phyloP scores from a whole-genome alignment of 2,329 filamentous ascomycete genomes.

The Trichoderma cornu-damae region DNA sequence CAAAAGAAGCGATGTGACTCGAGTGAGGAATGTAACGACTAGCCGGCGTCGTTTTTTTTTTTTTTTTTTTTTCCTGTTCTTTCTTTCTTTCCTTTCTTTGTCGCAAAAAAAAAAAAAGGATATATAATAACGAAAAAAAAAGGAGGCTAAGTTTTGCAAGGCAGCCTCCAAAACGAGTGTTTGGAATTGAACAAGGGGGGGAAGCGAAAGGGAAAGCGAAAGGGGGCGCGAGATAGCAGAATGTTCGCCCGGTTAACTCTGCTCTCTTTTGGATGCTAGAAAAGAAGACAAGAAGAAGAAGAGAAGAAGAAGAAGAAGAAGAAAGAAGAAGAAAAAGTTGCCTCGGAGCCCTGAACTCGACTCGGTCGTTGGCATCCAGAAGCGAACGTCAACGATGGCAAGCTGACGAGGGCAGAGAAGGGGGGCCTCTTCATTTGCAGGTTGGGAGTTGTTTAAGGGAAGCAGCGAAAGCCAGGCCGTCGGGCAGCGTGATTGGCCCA shows the following conservation, averaged over 20 bases:
- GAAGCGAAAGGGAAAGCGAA: not conserved
- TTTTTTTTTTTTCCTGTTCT: not conserved
- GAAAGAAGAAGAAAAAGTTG: not conserved
- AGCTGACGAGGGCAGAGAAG: conserved; percentile 25
- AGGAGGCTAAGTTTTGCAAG: not conserved
- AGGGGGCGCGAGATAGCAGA: conserved; percentile 14
- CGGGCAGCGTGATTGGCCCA: conserved; percentile 28
- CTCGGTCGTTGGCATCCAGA: conserved; percentile 15
- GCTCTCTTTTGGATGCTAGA: conserved; percentile 5
- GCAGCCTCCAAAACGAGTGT: conserved; percentile 14
- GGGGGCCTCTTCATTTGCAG: conserved; percentile 24
- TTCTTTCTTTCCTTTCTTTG: no score
- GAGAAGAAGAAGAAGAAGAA: not conserved
- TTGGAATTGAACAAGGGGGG: conserved; percentile 15
- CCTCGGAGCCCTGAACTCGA: conserved; percentile 19
- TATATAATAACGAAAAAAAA: conserved; percentile 15
- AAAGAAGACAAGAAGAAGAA: not conserved
- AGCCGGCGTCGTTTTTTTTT: conserved; percentile 16
- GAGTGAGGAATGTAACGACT: conserved; percentile 31
- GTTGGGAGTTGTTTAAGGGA: conserved; percentile 33
- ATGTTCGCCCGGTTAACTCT: conserved; percentile 16
- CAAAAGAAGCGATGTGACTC: conserved; percentile 22
- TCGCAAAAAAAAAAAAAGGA: conserved; percentile 15
- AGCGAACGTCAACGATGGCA: conserved; percentile 22
- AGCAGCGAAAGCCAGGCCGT: conserved; percentile 22